Evolutionary conservation across 257 asterid species (phyloP), one percentile per base, ranked within the genome.

Genomic region (Nemophila menziesii): DNA sequence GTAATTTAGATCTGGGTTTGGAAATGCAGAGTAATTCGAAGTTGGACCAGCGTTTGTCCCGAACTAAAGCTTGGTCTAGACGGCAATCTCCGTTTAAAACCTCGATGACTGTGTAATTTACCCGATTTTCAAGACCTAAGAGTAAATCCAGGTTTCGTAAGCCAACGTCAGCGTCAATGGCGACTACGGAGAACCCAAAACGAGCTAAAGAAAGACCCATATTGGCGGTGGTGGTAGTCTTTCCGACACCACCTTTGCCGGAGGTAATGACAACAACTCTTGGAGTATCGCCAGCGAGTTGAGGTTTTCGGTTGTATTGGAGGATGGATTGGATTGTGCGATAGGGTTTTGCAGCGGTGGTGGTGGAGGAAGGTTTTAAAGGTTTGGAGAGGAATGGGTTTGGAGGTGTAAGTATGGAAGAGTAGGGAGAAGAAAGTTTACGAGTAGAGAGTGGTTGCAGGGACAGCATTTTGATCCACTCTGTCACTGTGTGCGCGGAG

Each of bases 241-340:
- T 89, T 3, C 98, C 98, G 20, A 89, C 96, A 34, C 96, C 96
- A 39, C 98, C 98, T 56, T 89, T 89, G 0, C 98, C 96, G 56
- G 96, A 89, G 43, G 98, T 89, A 62, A 89, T 81, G 57, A 89
- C 98, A 55, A 89, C 84, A 27, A 84, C 92, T 16, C 97, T 55
- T 0, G 97, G 97, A 5, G 92, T 80, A 0, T 84, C 94, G 0
- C 97, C 95, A 60, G 95, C 57, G 55, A 89, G 86, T 67, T 84
- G 86, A 34, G 97, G 97, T 65, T 87, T 87, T 42, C 97, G 95
- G 74, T 75, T 87, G 83, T 87, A 87, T 66, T 87, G 97, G 60
- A 87, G 92, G 65, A 82, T 51, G 41, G 78, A 68, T 29, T 54
- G 68, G 66, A 69, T 61, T 45, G 57, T 18, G 7, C 36, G 22